phyloP scores from a whole-genome alignment of 169 alveolate species.

The Eimeria falciformis region DNA sequence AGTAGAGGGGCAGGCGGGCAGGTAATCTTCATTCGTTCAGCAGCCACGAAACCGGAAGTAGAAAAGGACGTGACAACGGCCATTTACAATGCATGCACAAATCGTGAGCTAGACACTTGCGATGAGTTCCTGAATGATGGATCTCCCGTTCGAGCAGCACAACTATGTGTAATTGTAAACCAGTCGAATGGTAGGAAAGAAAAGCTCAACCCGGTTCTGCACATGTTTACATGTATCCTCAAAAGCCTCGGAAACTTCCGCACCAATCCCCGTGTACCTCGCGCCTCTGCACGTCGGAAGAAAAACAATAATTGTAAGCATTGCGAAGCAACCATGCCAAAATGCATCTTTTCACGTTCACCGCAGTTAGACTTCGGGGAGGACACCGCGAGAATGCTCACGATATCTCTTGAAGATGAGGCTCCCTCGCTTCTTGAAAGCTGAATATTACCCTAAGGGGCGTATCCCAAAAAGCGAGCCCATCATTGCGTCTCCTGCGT shows the following conservation, averaged over 20 bases:
- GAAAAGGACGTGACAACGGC: background rate
- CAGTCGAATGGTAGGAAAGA: slow-evolving; percentile 9
- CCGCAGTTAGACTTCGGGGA: slow-evolving; percentile 50
- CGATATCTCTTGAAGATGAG: slow-evolving; percentile 5
- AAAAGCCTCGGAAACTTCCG: background rate
- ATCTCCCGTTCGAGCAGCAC: slow-evolving; percentile 23
- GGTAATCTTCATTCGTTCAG: slow-evolving; percentile 11
- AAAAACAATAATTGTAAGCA: slow-evolving; percentile 42
- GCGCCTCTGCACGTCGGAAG: slow-evolving; percentile 47
- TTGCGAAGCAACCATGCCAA: background rate
- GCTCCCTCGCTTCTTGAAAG: background rate
- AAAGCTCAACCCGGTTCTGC: background rate
- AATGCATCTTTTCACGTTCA: background rate
- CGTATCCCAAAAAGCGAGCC: too few species aligned
- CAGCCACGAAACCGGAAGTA: background rate
- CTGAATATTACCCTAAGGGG: too few species aligned
- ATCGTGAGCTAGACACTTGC: slow-evolving; percentile 1
- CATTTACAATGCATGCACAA: slow-evolving; percentile 49
- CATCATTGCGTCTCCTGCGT: too few species aligned
- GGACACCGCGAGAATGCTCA: background rate
- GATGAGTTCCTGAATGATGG: background rate
- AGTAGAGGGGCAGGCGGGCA: slow-evolving; percentile 21
- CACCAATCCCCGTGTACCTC: slow-evolving; percentile 35
- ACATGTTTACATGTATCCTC: background rate
- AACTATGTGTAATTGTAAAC: slow-evolving; percentile 23